phyloP scores from a whole-genome alignment of 192 early-diverging fungal species.

The Gigaspora rosea region DNA sequence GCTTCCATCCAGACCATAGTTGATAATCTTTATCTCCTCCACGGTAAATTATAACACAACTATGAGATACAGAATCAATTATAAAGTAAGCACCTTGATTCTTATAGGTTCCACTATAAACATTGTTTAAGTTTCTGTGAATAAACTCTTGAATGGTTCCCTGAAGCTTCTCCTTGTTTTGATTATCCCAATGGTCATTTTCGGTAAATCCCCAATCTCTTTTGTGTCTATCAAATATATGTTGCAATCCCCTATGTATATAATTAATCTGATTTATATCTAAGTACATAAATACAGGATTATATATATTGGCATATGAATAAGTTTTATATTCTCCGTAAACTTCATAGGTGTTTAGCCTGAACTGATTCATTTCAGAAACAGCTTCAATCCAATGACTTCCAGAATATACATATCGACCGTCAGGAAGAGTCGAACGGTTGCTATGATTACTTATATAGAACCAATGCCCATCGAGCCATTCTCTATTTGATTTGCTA shows the following conservation, averaged over 20 bases:
- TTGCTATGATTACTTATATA: not conserved
- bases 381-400: constrained; percentile 17
- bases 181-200: constrained; percentile 15
- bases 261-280: too few species aligned
- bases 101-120: too few species aligned
- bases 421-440: not conserved
- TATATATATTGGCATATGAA: constrained; percentile 1
- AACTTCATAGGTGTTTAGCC: constrained; percentile 22
- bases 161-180: not conserved
- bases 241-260: too few species aligned
- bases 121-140: constrained; percentile 4
- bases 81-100: constrained; percentile 4
- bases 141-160: not conserved
- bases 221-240: too few species aligned
- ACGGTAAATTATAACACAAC: constrained; percentile 20
- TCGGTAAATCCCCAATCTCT: too few species aligned
- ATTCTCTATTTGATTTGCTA: constrained; percentile 12
- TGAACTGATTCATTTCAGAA: constrained; percentile 10
- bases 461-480: constrained; percentile 14
- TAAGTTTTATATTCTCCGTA: not conserved
- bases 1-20: constrained; percentile 16
- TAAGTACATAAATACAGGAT: constrained; percentile 4
- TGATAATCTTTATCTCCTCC: constrained; percentile 7
- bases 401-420: constrained; percentile 12
- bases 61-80: not conserved